Conservation (phyloP, 169 alveolate species). For the Plasmodium chabaudi region DNA sequence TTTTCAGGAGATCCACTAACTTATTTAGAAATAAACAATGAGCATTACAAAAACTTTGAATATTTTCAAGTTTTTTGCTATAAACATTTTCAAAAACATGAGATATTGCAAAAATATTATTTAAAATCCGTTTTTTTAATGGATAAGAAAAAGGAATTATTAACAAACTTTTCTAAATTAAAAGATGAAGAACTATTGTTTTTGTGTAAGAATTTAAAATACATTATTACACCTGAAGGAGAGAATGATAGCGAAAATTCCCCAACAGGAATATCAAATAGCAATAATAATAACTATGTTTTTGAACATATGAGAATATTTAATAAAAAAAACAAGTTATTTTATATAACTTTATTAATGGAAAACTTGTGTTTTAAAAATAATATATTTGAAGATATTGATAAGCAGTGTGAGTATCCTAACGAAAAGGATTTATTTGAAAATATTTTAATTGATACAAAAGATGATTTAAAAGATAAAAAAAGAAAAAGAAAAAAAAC, state of each 20-base stretch:
- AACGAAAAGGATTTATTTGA: slow-evolving; percentile 73
- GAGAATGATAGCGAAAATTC: background rate
- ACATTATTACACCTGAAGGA: background rate
- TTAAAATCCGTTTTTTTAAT: slow-evolving; percentile 72
- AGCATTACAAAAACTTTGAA: slow-evolving; percentile 69
- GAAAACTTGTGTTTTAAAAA: slow-evolving; percentile 68
- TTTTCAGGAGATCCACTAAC: slow-evolving; percentile 71
- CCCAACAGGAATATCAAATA: background rate
- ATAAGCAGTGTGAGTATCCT: slow-evolving; percentile 74
- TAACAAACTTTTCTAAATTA: slow-evolving; percentile 37
- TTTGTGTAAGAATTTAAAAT: slow-evolving; percentile 44
- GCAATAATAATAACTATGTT: background rate
- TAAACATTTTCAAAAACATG: slow-evolving; percentile 60
- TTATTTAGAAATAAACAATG: slow-evolving; percentile 58
- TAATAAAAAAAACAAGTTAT: slow-evolving; percentile 25
- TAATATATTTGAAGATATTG: slow-evolving; percentile 68
- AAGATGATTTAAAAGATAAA: slow-evolving; percentile 38
- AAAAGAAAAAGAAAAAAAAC: slow-evolving; percentile 34
- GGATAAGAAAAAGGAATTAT: slow-evolving; percentile 63
- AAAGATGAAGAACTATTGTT: slow-evolving; percentile 36
- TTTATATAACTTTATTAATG: slow-evolving; percentile 50
- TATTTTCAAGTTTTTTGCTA: slow-evolving; percentile 60
- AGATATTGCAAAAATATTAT: slow-evolving; percentile 45
- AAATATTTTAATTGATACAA: slow-evolving; percentile 55
- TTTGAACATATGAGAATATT: slow-evolving; percentile 19